Percentiles rank a stretch among this genome's conserved stretches.
phyloP scores from a whole-genome alignment of 345 rosid genomes.

The Hibiscus trionum region DNA sequence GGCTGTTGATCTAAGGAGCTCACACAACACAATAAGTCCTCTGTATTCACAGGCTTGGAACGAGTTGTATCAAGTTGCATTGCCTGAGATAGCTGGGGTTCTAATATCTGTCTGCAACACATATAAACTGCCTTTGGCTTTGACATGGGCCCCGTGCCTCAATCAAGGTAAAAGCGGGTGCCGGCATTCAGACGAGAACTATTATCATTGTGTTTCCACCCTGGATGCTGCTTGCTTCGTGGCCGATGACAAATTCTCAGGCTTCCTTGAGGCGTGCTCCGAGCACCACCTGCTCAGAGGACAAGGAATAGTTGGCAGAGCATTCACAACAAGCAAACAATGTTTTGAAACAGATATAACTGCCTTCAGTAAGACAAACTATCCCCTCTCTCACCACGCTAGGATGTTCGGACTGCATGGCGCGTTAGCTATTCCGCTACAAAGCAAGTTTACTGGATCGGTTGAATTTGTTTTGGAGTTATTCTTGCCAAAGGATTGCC shows the following conservation, averaged over 20 bases:
- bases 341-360: conserved; percentile 60
- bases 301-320: conserved; percentile 84
- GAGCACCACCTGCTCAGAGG: conserved; percentile 68
- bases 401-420: conserved; percentile 59
- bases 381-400: conserved; percentile 91
- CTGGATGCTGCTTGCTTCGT: conserved; percentile 60
- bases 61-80: conserved; percentile 41
- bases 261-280: conserved; percentile 69
- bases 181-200: conserved; percentile 57
- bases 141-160: conserved; percentile 71
- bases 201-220: conserved; percentile 48
- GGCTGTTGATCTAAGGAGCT: conserved; percentile 76
- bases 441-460: conserved; percentile 31
- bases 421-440: conserved; percentile 73
- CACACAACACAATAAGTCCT: conserved; percentile 33
- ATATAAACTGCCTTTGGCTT: conserved; percentile 64
- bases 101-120: conserved; percentile 51
- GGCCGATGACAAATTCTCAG: conserved; percentile 29
- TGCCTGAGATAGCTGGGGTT: conserved; percentile 48
- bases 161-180: conserved; percentile 60
- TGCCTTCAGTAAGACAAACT: conserved; percentile 55
- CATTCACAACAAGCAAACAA: conserved; percentile 43
- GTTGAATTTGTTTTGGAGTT: conserved; percentile 75
- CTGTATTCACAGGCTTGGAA: conserved; percentile 44
- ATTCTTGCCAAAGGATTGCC: conserved; percentile 69